These are phyloP conservation scores for Ocimum tenuiflorum DNA, from an alignment of 257 asterid genomes.

Conservation along the genomic window DNA sequence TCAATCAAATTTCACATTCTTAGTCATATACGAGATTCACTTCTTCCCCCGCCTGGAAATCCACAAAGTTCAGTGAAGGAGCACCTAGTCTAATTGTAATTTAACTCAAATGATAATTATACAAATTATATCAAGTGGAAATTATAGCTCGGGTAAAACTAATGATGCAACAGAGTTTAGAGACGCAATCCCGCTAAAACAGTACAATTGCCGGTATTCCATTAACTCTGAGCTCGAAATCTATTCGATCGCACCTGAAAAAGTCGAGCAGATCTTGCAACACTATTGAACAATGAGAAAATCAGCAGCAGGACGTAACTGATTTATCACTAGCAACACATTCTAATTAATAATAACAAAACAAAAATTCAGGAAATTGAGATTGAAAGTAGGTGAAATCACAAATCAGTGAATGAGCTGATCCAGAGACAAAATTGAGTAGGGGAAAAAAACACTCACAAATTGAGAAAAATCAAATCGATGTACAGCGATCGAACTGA, in stretches of 20 bases:
- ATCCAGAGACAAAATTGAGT: not conserved
- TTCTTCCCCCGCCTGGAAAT: not conserved
- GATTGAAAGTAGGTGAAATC: not conserved
- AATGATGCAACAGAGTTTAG: not conserved
- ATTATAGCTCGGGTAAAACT: not conserved
- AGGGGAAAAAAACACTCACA: not conserved
- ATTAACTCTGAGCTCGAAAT: not conserved
- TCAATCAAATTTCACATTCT: not conserved
- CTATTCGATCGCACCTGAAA: not conserved
- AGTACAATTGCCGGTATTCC: not conserved
- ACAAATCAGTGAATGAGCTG: conserved; percentile 4
- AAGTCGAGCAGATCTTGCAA: not conserved
- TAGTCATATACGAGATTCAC: not conserved
- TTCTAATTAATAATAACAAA: not conserved
- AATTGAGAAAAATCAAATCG: not conserved
- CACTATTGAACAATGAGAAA: not conserved
- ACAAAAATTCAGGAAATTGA: not conserved
- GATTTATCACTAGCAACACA: not conserved
- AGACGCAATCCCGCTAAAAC: too few species aligned
- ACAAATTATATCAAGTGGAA: not conserved
- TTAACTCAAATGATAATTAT: not conserved
- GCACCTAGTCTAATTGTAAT: not conserved
- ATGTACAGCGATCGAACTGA: not conserved
- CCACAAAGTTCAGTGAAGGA: not conserved
- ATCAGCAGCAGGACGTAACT: not conserved